Base-by-base conservation (phyloP, 179 eudicot species). In the Beta macrorhiza region DNA sequence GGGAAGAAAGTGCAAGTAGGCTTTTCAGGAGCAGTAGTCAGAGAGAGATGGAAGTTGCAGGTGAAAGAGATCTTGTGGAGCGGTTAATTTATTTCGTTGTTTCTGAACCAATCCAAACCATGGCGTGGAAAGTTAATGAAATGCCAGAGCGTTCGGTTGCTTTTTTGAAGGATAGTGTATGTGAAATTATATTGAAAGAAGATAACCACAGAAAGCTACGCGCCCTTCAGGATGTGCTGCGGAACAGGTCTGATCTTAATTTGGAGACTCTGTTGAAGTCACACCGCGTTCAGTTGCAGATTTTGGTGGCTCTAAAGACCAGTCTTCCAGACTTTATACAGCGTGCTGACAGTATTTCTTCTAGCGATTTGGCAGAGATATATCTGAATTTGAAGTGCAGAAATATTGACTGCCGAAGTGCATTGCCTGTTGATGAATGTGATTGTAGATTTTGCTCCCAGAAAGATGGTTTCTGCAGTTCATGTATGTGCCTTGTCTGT, bases 401-500 rank as follows among this genome's bases (percentile, higher is more conserved):
- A 85, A 96, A 96, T 78, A 88, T 84, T 79, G 82, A 76, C 57
- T 96, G 99, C 84, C 84, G 89, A 78, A 90, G 85, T 87, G 85
- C 84, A 64, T 83, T 96, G 77, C 98, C 99, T 69, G 97, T 91
- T 47, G 99, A 96, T 87, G 99, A 96, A 70, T 96, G 99, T 78
- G 97, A 96, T 61, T 96, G 98, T 89, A 93, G 87, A 82, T 87
- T 94, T 56, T 96, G 99, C 84, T 58, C 83, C 9, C 90, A 85
- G 86, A 90, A 89, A 82, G 90, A 89, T 56, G 98, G 98, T 6
- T 92, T 89, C 80, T 96, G 99, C 84, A 88, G 97, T 78, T 84
- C 84, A 76, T 96, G 99, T 87, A 96, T 96, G 99, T 96, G 99
- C 81, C 92, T 94, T 77, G 87, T 91, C 51, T 96, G 99, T 83